Conservation (phyloP, 2,329 filamentous ascomycete genomes). For the Alternaria sp. region DNA sequence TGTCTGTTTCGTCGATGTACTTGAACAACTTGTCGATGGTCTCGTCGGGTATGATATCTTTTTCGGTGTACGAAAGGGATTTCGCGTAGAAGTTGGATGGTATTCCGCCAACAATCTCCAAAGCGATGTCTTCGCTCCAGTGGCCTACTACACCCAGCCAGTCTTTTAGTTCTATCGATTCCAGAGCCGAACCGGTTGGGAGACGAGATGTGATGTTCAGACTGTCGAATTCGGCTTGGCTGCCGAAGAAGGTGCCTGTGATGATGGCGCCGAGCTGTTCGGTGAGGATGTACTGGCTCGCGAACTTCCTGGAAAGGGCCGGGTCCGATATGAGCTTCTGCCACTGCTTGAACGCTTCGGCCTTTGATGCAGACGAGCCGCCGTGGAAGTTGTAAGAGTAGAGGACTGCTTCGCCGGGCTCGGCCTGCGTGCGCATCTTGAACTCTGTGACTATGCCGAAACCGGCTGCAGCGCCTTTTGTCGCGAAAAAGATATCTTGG, state of each 20-base stretch:
- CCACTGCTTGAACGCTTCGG: slow-evolving; percentile 45
- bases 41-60: slow-evolving; percentile 38
- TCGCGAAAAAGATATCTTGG: slow-evolving; percentile 51
- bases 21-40: slow-evolving; percentile 42
- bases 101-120: slow-evolving; percentile 38
- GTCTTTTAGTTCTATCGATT: slow-evolving; percentile 37
- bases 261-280: slow-evolving; percentile 37
- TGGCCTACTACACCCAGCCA: slow-evolving; percentile 44
- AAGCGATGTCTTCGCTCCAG: slow-evolving; percentile 41
- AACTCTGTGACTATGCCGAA: slow-evolving; percentile 53
- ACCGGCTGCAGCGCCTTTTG: slow-evolving; percentile 51
- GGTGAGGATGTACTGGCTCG: slow-evolving; percentile 41
- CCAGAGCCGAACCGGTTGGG: slow-evolving; percentile 18
- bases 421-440: slow-evolving; percentile 45
- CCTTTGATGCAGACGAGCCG: slow-evolving; percentile 30
- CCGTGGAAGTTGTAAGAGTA: slow-evolving; percentile 43
- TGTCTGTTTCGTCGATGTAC: slow-evolving; percentile 39
- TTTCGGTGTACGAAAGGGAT: slow-evolving; percentile 39
- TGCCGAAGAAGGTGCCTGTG: slow-evolving; percentile 45
- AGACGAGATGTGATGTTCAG: slow-evolving; percentile 41
- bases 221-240: slow-evolving; percentile 39
- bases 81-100: slow-evolving; percentile 46
- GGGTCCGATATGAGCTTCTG: slow-evolving; percentile 43
- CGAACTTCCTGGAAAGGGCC: slow-evolving; percentile 41
- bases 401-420: slow-evolving; percentile 39